phyloP scores from a whole-genome alignment of 2,329 filamentous ascomycete genomes.

The Hypomyces rosellus region DNA sequence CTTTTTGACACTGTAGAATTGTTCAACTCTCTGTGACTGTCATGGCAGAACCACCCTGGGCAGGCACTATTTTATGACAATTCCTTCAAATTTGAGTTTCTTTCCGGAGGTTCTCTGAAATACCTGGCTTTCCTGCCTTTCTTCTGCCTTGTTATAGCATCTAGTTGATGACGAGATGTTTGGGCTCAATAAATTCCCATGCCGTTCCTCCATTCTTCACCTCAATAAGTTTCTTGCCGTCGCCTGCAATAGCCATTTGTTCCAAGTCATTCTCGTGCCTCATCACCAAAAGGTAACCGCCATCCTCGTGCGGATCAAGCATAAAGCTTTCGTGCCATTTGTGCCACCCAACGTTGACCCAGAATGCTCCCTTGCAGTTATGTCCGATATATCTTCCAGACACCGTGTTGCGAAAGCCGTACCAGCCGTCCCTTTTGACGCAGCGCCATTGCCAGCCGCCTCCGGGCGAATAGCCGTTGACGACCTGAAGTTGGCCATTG shows the following conservation, averaged over 20 bases:
- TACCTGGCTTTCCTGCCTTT: too few relatives aligned
- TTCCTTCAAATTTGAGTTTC: too few relatives aligned
- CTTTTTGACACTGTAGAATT: too few relatives aligned
- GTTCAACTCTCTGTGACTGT: too few relatives aligned
- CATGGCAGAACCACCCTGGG: too few relatives aligned
- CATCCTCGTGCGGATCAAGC: background rate
- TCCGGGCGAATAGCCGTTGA: background rate
- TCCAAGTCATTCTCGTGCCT: background rate
- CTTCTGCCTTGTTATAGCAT: too few relatives aligned
- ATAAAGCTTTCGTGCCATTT: slow-evolving; percentile 1
- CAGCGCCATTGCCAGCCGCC: slow-evolving; percentile 6
- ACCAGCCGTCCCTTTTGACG: slow-evolving; percentile 2
- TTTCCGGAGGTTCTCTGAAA: too few relatives aligned
- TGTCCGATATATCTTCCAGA: slow-evolving; percentile 5
- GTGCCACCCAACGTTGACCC: background rate
- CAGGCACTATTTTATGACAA: too few relatives aligned
- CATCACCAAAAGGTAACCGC: slow-evolving; percentile 4
- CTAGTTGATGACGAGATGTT: too few relatives aligned
- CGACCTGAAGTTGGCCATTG: too few relatives aligned
- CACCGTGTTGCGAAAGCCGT: slow-evolving; percentile 5
- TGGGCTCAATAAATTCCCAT: slow-evolving; percentile 3
- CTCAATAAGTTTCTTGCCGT: background rate
- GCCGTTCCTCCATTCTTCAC: background rate
- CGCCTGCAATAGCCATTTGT: background rate
- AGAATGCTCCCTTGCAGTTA: background rate